phyloP scores from a whole-genome alignment of 2,329 filamentous ascomycete species.

The Ceratocystis eucalypticola region DNA sequence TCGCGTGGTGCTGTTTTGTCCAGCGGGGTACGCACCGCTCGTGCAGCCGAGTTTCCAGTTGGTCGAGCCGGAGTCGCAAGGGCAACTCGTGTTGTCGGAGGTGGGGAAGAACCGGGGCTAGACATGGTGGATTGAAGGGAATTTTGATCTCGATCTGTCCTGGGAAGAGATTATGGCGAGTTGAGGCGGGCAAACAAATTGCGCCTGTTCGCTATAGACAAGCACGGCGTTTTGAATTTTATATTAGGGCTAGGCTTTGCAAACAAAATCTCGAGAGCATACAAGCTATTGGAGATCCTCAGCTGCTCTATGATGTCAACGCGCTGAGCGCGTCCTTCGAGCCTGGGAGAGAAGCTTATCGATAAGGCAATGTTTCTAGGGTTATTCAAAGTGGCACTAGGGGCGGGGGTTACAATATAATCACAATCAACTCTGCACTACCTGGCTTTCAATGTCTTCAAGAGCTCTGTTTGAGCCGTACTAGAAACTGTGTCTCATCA shows the following conservation, averaged over 20 bases:
- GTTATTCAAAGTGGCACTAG: background rate
- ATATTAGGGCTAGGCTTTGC: no score
- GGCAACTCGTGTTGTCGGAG: slow-evolving; percentile 11
- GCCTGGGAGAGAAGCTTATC: background rate
- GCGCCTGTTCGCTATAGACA: no score
- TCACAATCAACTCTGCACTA: background rate
- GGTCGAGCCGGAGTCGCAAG: slow-evolving; percentile 18
- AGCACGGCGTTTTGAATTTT: no score
- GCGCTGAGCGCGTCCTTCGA: background rate
- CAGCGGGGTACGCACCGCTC: slow-evolving; percentile 32
- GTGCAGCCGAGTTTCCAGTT: slow-evolving; percentile 25
- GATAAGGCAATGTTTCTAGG: background rate
- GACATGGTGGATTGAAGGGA: slow-evolving; percentile 3
- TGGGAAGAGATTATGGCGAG: background rate
- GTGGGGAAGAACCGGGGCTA: slow-evolving; percentile 11
- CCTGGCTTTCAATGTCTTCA: background rate
- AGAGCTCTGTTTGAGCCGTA: background rate
- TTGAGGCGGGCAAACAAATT: background rate
- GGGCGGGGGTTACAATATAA: background rate
- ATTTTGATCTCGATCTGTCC: background rate
- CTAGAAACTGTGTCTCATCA: slow-evolving; percentile 13
- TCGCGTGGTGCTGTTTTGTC: slow-evolving; percentile 28
- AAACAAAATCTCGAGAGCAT: no score
- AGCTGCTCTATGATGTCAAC: slow-evolving; percentile 8
- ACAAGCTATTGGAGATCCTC: no score